These are phyloP conservation scores for Ophioceras dolichostomum DNA, from an alignment of 2,329 filamentous ascomycete species.

Conservation along the genomic window DNA sequence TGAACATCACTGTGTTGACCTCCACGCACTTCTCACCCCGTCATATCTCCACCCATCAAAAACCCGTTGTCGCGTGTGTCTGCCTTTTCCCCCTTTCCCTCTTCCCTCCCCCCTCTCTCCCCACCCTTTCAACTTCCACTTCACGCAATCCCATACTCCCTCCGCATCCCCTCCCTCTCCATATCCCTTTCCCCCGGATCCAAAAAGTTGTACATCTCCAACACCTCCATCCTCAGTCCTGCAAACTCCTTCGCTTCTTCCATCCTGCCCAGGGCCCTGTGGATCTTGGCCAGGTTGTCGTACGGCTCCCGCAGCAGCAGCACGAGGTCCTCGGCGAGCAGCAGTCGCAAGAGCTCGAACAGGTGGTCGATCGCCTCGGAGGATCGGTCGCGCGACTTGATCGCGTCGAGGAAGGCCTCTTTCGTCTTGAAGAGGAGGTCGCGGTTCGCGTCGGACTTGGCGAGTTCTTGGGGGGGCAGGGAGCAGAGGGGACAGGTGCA, in stretches of 20 bases:
- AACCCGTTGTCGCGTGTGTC: too few relatives aligned
- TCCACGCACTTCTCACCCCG: too few relatives aligned
- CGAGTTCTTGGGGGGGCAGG: not conserved
- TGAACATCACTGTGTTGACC: too few relatives aligned
- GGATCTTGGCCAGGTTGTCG: constrained; percentile 1
- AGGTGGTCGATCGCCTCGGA: not conserved
- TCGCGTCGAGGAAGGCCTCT: not conserved
- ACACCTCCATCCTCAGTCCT: not conserved
- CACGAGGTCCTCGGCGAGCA: not conserved
- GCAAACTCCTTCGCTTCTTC: not conserved
- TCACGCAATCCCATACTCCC: not conserved
- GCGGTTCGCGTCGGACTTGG: not conserved
- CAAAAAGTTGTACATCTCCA: not conserved
- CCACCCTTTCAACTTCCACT: too few relatives aligned
- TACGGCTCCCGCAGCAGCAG: not conserved
- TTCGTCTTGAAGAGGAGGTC: not conserved
- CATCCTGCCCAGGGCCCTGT: not conserved
- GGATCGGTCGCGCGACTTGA: not conserved
- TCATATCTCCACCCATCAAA: too few relatives aligned
- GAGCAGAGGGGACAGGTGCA: constrained; percentile 13
- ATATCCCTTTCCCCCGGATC: not conserved
- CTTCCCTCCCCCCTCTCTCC: too few relatives aligned
- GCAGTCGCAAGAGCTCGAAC: not conserved
- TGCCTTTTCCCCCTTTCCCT: too few relatives aligned
- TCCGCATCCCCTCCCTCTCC: not conserved